Conservation (phyloP, 2,329 filamentous ascomycete species). For the Epichloe bromicola region DNA sequence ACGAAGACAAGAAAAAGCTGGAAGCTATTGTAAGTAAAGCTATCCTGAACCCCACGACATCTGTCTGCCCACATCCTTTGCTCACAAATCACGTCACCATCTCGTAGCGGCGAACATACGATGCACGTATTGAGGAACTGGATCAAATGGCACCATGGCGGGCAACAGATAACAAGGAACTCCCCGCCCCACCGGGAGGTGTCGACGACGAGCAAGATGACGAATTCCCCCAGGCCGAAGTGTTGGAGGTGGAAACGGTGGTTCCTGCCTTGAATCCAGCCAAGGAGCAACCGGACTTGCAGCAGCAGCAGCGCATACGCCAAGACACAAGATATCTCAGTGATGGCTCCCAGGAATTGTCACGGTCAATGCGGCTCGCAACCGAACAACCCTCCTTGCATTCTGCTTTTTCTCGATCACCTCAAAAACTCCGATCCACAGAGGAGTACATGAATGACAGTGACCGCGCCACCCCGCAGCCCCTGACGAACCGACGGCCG, state of each 20-base stretch:
- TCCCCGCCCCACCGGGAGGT: slow-evolving; percentile 59
- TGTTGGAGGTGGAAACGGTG: not conserved
- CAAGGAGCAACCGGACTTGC: slow-evolving; percentile 11
- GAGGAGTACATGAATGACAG: slow-evolving; percentile 31
- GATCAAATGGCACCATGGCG: slow-evolving; percentile 52
- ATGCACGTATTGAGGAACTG: slow-evolving; percentile 76
- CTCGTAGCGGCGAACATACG: slow-evolving; percentile 70
- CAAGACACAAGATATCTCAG: slow-evolving; percentile 9
- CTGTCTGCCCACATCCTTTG: not conserved
- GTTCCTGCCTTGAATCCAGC: slow-evolving; percentile 24
- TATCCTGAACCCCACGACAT: not conserved
- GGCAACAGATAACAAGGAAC: slow-evolving; percentile 51
- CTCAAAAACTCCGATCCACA: slow-evolving; percentile 17
- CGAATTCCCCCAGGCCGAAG: slow-evolving; percentile 2
- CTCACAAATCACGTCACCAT: not conserved
- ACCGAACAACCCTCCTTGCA: slow-evolving; percentile 25
- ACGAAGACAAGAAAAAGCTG: slow-evolving; percentile 80
- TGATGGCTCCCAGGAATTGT: slow-evolving; percentile 13
- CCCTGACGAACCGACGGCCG: slow-evolving; percentile 52
- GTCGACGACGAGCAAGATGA: slow-evolving; percentile 12
- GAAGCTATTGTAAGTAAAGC: slow-evolving; percentile 70
- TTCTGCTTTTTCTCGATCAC: slow-evolving; percentile 41
- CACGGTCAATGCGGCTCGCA: slow-evolving; percentile 8
- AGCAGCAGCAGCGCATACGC: slow-evolving; percentile 10
- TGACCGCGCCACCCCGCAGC: slow-evolving; percentile 56